Evolutionary conservation across 208 protist species (phyloP).

Genomic region (Novymonas esmeraldas): DNA sequence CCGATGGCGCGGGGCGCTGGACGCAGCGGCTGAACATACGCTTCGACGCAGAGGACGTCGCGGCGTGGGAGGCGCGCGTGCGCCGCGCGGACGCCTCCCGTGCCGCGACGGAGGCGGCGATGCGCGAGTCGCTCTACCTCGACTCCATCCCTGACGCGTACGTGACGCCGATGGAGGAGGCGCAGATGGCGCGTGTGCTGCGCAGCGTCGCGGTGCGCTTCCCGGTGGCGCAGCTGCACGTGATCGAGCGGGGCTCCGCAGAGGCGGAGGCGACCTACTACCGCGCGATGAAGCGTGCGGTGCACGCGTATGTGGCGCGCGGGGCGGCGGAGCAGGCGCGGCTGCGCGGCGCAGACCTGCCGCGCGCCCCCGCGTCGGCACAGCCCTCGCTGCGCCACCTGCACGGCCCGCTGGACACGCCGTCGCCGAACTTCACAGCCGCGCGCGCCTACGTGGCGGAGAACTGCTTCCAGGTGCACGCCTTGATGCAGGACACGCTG

Average conservation of each 20-base stretch:
- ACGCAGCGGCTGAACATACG: conserved; percentile 90
- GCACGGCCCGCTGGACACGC: conserved; percentile 79
- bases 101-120: conserved; percentile 63
- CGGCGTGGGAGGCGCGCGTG: conserved; percentile 75
- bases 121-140: conserved; percentile 84
- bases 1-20: conserved; percentile 77
- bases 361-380: conserved; percentile 22
- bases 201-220: conserved; percentile 74
- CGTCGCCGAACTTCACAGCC: conserved; percentile 77
- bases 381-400: conserved; percentile 62
- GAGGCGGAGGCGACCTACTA: conserved; percentile 86
- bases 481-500: conserved; percentile 82
- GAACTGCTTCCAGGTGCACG: conserved; percentile 91
- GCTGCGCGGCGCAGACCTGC: conserved; percentile 35
- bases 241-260: conserved; percentile 75
- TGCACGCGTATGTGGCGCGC: conserved; percentile 78
- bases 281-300: conserved; percentile 73
- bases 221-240: conserved; percentile 68
- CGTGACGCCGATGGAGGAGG: conserved; percentile 77
- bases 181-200: conserved; percentile 89
- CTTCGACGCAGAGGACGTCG: conserved; percentile 85
- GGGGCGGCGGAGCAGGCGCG: conserved; percentile 64
- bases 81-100: conserved; percentile 73
- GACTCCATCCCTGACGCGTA: conserved; percentile 52
- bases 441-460: conserved; percentile 69